Evolutionary conservation across 805 yeast genomes (phyloP).

Genomic region (Candida patagonica): DNA sequence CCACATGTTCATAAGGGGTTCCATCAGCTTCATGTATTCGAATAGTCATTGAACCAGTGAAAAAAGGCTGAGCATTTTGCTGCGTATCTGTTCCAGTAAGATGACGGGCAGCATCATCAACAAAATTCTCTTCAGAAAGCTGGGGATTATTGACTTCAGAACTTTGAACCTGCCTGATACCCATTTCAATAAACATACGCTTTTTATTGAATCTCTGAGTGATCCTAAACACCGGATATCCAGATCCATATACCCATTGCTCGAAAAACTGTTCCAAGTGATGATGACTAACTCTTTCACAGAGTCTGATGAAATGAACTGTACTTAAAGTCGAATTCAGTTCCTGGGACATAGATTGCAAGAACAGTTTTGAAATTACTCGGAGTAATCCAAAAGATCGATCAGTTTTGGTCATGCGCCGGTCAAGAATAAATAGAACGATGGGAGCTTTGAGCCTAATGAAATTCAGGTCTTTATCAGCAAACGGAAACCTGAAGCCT

Average conservation of each 20-base stretch:
- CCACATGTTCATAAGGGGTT: constrained; percentile 96
- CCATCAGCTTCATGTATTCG: constrained; percentile 98
- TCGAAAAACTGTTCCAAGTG: constrained; percentile 74
- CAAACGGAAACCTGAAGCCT: constrained; percentile 53
- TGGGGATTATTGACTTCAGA: constrained; percentile 39
- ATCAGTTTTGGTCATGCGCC: constrained; percentile 93
- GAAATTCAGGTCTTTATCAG: constrained; percentile 54
- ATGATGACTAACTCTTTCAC: constrained; percentile 88
- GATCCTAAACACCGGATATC: constrained; percentile 80
- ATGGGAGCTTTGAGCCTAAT: constrained; percentile 75
- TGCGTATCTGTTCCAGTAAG: constrained; percentile 11
- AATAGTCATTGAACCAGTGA: constrained; percentile 89
- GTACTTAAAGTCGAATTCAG: constrained; percentile 72
- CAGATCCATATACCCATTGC: constrained; percentile 88
- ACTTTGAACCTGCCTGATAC: constrained; percentile 79
- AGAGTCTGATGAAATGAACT: constrained; percentile 80
- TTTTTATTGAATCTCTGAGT: constrained; percentile 91
- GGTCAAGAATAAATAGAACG: constrained; percentile 73
- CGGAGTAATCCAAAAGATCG: constrained; percentile 86
- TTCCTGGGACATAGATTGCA: constrained; percentile 95
- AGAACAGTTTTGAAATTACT: constrained; percentile 79
- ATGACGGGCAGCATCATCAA: constrained; percentile 31
- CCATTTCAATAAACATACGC: constrained; percentile 89
- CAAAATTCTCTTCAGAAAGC: constrained; percentile 31
- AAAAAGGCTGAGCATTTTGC: constrained; percentile 31